Percentiles rank a stretch among this genome's conserved stretches.
Evolutionary conservation across 2,329 filamentous ascomycete genomes (phyloP).

Genomic region (Calonectria fujianensis): DNA sequence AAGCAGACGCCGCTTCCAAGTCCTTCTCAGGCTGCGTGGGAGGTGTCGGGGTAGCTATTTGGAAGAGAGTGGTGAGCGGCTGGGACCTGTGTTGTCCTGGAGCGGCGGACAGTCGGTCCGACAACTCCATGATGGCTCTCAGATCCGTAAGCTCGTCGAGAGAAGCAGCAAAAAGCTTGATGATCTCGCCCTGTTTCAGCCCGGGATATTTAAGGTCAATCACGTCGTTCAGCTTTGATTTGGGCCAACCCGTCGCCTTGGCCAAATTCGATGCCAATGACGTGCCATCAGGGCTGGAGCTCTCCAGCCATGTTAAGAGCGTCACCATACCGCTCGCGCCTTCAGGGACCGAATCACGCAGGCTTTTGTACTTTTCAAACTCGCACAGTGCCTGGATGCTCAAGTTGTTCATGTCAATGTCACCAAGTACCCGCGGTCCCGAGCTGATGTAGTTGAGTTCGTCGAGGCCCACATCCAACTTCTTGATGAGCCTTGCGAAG

Average conservation of each 20-base stretch:
- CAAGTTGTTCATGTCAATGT: too few species aligned
- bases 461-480: too few species aligned
- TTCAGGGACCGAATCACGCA: too few species aligned
- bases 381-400: too few species aligned
- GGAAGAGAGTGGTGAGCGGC: neutral
- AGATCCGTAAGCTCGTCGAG: neutral
- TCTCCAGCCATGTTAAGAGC: too few species aligned
- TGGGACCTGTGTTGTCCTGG: neutral
- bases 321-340: too few species aligned
- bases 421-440: too few species aligned
- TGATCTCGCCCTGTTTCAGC: neutral
- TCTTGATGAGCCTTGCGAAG: too few species aligned
- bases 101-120: neutral
- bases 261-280: neutral
- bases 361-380: too few species aligned
- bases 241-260: neutral
- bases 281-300: too few species aligned
- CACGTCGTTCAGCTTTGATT: neutral
- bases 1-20: neutral
- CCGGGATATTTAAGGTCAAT: neutral
- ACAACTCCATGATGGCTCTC: neutral
- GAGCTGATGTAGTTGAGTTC: too few species aligned
- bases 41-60: neutral
- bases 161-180: neutral
- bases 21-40: neutral